Base-by-base conservation (phyloP, 2,329 filamentous ascomycete species). In the Rhytidhysteron rufulum region DNA sequence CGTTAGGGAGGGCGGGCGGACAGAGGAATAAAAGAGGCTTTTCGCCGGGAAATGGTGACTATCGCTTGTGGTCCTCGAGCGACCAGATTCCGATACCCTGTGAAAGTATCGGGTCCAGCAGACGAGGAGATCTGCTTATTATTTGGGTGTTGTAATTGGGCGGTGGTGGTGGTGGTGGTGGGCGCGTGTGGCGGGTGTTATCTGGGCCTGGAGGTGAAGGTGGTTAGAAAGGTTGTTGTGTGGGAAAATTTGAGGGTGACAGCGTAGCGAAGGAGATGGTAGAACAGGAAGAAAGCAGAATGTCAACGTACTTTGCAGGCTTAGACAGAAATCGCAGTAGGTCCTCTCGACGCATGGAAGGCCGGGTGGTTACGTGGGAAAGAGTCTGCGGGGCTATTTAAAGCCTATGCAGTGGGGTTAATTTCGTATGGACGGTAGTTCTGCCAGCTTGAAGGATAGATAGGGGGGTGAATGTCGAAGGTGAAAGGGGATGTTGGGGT, bases 1-100 rank as follows among this genome's bases (percentile, higher is more conserved):
- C 84, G 86, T 93, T 96, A 96, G 72, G 91, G 90, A 74, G 91
- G 90, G 69, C 87, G 82, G 66, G 84, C 83, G 70, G 85, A 86
- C 69, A 90, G 82, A 63, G 84, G 82, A 63, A 90, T 82, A 69
- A 86, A 83, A 71, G 88, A 85, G 73, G 82, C 80, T 80, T 88
- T 85, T 72, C 76, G 79, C 73, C 80, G 83, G 76, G 85, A 83
- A 95, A 95, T 95, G 71, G 77, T 95, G 89, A 74, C 82, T 82
- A 79, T 73, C 69, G 64, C 62, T 62, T 63, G 65, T 61, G 54
- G 67, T 70, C 76, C 78, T 81, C 77, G 78, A 72, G 69, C 79
- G 80, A 78, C 69, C 73, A 83, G 83, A 83, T 78, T 80, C 85
- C 86, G 86, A 94, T 90, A 89, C 84, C 77, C 73, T 79, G 73